Percentiles rank a stretch among this genome's conserved stretches.
Evolutionary conservation across 441 rosid genomes (phyloP).

Genomic region (Mallotus japonicus): DNA sequence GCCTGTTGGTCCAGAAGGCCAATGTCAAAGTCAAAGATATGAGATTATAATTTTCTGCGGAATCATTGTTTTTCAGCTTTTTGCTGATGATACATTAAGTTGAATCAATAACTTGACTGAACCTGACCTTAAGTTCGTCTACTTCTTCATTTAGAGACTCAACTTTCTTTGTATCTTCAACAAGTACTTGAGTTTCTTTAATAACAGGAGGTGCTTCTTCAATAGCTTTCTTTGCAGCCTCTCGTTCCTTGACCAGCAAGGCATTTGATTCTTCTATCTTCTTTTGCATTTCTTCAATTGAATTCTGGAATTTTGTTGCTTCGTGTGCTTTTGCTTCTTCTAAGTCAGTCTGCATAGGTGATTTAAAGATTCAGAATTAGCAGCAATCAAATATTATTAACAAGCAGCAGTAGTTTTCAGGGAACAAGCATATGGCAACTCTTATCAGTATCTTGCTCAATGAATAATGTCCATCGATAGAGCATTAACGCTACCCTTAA

Average conservation of each 20-base stretch:
- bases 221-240: slow-evolving; percentile 67
- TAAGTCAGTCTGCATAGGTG: slow-evolving; percentile 61
- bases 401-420: slow-evolving; percentile 12
- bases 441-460: slow-evolving; percentile 14
- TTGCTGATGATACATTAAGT: not conserved
- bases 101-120: slow-evolving; percentile 1
- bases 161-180: slow-evolving; percentile 85
- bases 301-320: slow-evolving; percentile 60
- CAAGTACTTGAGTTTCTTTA: slow-evolving; percentile 81
- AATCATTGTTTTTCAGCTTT: not conserved
- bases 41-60: slow-evolving; percentile 15
- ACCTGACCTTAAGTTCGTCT: slow-evolving; percentile 67
- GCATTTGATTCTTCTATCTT: slow-evolving; percentile 76
- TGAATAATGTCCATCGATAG: slow-evolving; percentile 17
- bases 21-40: slow-evolving; percentile 12
- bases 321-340: slow-evolving; percentile 91
- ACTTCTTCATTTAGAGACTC: slow-evolving; percentile 74
- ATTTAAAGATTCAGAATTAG: not conserved
- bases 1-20: slow-evolving; percentile 36
- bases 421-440: slow-evolving; percentile 8
- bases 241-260: slow-evolving; percentile 65
- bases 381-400: slow-evolving; percentile 11
- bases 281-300: slow-evolving; percentile 67
- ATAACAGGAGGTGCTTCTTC: slow-evolving; percentile 94
- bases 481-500: slow-evolving; percentile 52